Evolutionary conservation across 139 green algal genomes (phyloP).

Genomic region (Chlorella ohadii): DNA sequence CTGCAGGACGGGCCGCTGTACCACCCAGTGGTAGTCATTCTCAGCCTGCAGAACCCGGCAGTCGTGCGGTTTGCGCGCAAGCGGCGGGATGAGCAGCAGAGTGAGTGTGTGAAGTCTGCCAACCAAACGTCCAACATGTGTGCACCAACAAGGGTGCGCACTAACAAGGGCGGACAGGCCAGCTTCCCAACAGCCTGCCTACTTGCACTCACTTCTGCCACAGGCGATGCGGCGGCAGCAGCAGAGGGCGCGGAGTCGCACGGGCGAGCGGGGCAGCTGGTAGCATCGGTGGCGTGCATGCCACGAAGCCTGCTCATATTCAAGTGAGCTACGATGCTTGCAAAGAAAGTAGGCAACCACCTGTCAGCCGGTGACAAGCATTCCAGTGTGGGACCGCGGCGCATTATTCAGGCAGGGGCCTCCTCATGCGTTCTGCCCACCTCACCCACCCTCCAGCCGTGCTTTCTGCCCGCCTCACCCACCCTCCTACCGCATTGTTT

Average conservation of each 20-base stretch:
- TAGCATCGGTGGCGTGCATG: slow-evolving; percentile 11
- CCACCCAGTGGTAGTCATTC: slow-evolving; percentile 40
- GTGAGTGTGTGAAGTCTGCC: not conserved
- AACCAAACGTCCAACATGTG: not conserved
- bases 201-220: not conserved
- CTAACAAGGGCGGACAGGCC: too few species aligned
- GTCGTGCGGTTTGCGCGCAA: slow-evolving; percentile 41
- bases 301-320: slow-evolving; percentile 30
- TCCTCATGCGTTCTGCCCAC: too few species aligned
- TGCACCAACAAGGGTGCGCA: too few species aligned
- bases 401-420: too few species aligned
- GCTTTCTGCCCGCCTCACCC: not conserved
- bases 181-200: too few species aligned
- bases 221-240: slow-evolving; percentile 25
- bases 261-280: not conserved
- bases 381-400: too few species aligned
- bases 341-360: too few species aligned
- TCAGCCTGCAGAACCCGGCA: slow-evolving; percentile 21
- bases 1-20: slow-evolving; percentile 40
- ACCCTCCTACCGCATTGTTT: not conserved
- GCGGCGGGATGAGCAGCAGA: not conserved
- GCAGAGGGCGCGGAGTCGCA: not conserved
- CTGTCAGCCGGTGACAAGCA: too few species aligned
- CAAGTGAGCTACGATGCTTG: not conserved
- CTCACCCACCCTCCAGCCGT: not conserved